Evolutionary conservation across 106 monocot species (phyloP), one percentile per base, ranked within the genome.

Genomic region (Iris macrosiphon): DNA sequence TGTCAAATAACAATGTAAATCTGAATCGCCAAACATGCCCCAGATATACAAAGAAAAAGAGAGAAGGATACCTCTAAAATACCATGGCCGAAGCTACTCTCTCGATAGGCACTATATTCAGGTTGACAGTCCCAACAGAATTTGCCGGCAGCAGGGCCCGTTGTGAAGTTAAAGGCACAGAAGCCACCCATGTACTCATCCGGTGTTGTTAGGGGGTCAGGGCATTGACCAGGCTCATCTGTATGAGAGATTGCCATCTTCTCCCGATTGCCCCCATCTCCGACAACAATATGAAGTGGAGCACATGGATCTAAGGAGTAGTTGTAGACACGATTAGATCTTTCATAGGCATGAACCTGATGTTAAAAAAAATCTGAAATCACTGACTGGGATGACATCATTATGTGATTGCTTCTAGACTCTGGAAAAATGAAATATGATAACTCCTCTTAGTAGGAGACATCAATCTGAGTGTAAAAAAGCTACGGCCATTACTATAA

Each of bases 281-380:
- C 94, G 19, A 89, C 62, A 3, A 67, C 63, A 61, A 95, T 89
- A 34, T 95, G 68, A 22, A 95, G 64, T 3, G 94, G 89, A 29
- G 75, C 94, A 42, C 94, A 95, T 7, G 75, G 75, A 64, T 95
- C 76, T 38, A 95, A 57, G 0, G 64, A 41, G 54, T 76, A 89
- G 74, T 95, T 89, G 45, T 71, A 89, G 0, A 95, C 84, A 22
- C 94, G 75, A 50, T 95, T 95, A 18, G 85, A 85, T 70, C 94
- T 73, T 68, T 95, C 94, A 24, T 95, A 95, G 10, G 94, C 94
- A 60, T 95, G 94, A 40, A 95, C 93, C 93, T 93, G 54, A 17
- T 10, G 19, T 52, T 57, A 16, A 55, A 34, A 18, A 58, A 21
- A 27, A 56, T 6, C 33, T 35, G 17, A 37, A 22, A 26, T 6